phyloP scores from a whole-genome alignment of 257 asterid genomes.

The Gardenia jasminoides region DNA sequence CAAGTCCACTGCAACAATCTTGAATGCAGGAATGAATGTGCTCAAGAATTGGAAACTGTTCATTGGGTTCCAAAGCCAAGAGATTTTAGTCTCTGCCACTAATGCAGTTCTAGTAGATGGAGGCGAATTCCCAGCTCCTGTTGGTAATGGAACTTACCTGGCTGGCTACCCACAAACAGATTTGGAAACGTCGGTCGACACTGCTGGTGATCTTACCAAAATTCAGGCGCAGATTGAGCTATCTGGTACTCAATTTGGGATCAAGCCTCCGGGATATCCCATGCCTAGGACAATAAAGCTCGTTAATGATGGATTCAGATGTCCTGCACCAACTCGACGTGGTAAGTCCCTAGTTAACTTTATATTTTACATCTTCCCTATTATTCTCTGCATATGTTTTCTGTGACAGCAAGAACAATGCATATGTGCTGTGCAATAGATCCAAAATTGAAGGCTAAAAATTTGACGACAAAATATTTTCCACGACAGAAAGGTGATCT shows the following conservation, averaged over 20 bases:
- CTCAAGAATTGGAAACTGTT: conserved; percentile 62
- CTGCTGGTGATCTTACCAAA: conserved; percentile 63
- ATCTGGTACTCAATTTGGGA: conserved; percentile 72
- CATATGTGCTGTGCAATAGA: conserved; percentile 60
- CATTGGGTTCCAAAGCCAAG: conserved; percentile 56
- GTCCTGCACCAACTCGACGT: conserved; percentile 52
- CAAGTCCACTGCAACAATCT: conserved; percentile 39
- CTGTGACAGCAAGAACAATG: neutral
- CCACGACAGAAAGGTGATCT: conserved; percentile 60
- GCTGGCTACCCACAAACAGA: conserved; percentile 71
- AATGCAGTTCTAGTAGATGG: conserved; percentile 61
- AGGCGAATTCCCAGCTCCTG: conserved; percentile 50
- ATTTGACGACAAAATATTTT: conserved; percentile 38
- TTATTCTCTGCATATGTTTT: neutral
- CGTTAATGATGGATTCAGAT: conserved; percentile 58
- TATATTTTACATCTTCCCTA: neutral
- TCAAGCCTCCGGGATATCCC: conserved; percentile 37
- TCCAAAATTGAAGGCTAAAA: conserved; percentile 58
- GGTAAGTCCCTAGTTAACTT: conserved; percentile 20
- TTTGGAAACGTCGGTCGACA: conserved; percentile 73
- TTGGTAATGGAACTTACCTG: conserved; percentile 55
- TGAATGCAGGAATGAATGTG: conserved; percentile 57
- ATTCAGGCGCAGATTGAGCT: conserved; percentile 47
- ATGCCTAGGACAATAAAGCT: conserved; percentile 72
- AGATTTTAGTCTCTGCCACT: conserved; percentile 61